Evolutionary conservation across 768 basidiomycete species (phyloP).

Genomic region (Pilatotrama ljubarskyi): DNA sequence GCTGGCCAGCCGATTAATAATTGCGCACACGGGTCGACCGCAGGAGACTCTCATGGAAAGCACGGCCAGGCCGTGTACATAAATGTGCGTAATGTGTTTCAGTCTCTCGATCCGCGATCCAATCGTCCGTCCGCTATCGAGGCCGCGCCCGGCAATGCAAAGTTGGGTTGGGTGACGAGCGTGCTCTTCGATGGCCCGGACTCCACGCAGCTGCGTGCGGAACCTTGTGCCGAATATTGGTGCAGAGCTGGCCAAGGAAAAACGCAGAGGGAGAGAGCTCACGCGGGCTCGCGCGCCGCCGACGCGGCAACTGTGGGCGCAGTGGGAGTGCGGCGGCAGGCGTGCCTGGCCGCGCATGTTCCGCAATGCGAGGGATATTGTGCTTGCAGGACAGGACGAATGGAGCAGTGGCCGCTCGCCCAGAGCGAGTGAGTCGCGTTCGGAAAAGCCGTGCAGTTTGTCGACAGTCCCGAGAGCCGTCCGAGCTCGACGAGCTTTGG

Average conservation of each 20-base stretch:
- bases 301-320: conserved; percentile 8
- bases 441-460: not conserved
- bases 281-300: conserved; percentile 9
- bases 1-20: not conserved
- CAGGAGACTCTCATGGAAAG: conserved; percentile 1
- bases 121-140: not conserved
- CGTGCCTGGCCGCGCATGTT: conserved; percentile 11
- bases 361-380: not conserved
- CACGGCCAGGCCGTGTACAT: conserved; percentile 5
- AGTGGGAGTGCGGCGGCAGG: conserved; percentile 8
- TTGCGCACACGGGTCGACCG: not conserved
- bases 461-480: not conserved
- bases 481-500: not conserved
- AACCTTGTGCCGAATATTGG: too few species aligned
- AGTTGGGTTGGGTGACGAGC: not conserved
- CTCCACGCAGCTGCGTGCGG: too few species aligned
- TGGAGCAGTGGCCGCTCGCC: not conserved
- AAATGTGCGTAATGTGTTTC: conserved; percentile 16
- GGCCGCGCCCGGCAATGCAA: not conserved
- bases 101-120: not conserved
- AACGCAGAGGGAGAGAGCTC: not conserved
- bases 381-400: not conserved
- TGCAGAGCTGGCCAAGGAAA: too few species aligned
- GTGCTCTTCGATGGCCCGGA: not conserved
- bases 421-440: not conserved